phyloP scores from a whole-genome alignment of 768 basidiomycete species.

The Xerocomellus dryophilus region DNA sequence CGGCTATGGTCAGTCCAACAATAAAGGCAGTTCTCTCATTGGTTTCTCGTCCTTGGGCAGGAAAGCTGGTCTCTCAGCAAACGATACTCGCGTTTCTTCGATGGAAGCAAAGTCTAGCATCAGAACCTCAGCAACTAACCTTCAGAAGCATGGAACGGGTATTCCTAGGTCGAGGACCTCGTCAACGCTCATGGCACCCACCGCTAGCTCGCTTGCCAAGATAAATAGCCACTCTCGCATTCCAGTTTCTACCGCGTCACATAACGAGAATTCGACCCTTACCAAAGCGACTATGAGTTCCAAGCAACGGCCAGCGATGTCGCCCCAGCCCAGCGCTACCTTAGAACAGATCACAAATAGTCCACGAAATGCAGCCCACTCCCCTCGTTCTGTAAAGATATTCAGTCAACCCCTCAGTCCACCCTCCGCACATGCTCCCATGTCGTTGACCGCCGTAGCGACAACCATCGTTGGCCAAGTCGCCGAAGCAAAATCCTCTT shows the following conservation, averaged over 20 bases:
- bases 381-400: slow-evolving; percentile 34
- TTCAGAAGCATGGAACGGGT: slow-evolving; percentile 5
- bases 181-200: slow-evolving; percentile 66
- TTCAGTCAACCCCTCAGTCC: slow-evolving; percentile 53
- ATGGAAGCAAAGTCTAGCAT: slow-evolving; percentile 29
- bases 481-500: background rate
- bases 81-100: slow-evolving; percentile 25
- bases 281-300: slow-evolving; percentile 8
- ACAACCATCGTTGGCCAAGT: slow-evolving; percentile 21
- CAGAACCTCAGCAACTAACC: slow-evolving; percentile 2
- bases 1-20: slow-evolving; percentile 16
- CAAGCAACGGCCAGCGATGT: slow-evolving; percentile 14
- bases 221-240: slow-evolving; percentile 28
- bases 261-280: slow-evolving; percentile 13
- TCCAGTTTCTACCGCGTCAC: slow-evolving; percentile 18
- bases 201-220: slow-evolving; percentile 75
- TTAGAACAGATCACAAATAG: slow-evolving; percentile 37
- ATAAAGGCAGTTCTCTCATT: slow-evolving; percentile 14
- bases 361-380: slow-evolving; percentile 17
- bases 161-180: slow-evolving; percentile 30
- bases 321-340: slow-evolving; percentile 16
- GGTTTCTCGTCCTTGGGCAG: slow-evolving; percentile 41
- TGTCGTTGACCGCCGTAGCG: slow-evolving; percentile 33
- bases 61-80: slow-evolving; percentile 27
- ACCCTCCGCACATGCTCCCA: slow-evolving; percentile 21